phyloP scores from a whole-genome alignment of 1,284 basidiomycete genomes.

The Hymenochaete sp. region DNA sequence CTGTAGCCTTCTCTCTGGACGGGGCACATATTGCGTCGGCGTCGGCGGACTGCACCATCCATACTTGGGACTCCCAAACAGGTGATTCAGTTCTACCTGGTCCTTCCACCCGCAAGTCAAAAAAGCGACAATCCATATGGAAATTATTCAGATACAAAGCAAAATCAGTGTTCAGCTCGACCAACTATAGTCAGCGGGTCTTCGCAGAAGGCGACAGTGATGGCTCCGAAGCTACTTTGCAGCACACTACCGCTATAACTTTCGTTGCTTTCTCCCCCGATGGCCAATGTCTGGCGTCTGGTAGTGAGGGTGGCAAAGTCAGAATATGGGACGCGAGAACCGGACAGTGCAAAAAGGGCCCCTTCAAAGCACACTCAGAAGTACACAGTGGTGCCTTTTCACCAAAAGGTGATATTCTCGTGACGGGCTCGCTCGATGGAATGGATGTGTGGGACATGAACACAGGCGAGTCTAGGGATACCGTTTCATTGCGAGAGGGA shows the following conservation, averaged over 20 bases:
- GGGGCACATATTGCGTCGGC: neutral
- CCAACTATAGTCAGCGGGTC: neutral
- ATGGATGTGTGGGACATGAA: slow-evolving; percentile 7
- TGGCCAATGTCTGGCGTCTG: slow-evolving; percentile 1
- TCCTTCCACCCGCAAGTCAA: no score
- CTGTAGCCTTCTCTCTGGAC: slow-evolving; percentile 4
- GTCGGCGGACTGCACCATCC: neutral
- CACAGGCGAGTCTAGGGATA: no score
- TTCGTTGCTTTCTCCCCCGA: slow-evolving; percentile 3
- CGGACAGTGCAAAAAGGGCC: neutral
- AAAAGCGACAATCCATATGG: no score
- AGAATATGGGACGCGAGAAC: slow-evolving; percentile 11
- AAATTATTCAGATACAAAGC: no score
- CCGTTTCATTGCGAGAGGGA: no score
- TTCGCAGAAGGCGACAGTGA: neutral
- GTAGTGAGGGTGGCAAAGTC: slow-evolving; percentile 2
- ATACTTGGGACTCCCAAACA: neutral
- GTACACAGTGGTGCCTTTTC: neutral
- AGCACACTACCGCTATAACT: neutral
- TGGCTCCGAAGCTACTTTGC: neutral
- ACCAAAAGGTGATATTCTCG: neutral
- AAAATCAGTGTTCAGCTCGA: slow-evolving; percentile 3
- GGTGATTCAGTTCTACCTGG: neutral
- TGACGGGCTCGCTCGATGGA: neutral
- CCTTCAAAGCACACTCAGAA: neutral